Evolutionary conservation across 371 early-diverging fungal species (phyloP).

Genomic region (Mortierella sp.): DNA sequence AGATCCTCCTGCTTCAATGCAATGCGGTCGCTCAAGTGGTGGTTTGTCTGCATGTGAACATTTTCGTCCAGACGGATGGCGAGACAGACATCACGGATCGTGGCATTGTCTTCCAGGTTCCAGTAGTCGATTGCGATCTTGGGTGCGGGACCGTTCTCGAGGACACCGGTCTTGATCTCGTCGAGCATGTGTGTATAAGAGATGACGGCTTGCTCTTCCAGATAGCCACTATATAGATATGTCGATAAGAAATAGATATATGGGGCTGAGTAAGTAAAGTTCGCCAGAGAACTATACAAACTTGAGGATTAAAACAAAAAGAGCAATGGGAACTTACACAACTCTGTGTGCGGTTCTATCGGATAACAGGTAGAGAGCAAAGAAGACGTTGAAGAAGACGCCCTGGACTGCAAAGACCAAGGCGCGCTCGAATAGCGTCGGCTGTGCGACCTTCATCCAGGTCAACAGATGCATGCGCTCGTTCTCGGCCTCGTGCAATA

Average conservation of each 20-base stretch:
- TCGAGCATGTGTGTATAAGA: slow-evolving; percentile 92
- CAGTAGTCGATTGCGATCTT: slow-evolving; percentile 93
- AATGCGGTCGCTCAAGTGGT: slow-evolving; percentile 80
- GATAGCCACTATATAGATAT: slow-evolving; percentile 63
- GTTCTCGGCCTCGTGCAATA: slow-evolving; percentile 94
- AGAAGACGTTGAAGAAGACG: slow-evolving; percentile 92
- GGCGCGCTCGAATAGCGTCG: slow-evolving; percentile 71
- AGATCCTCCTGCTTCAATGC: slow-evolving; percentile 46
- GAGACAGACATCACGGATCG: slow-evolving; percentile 91
- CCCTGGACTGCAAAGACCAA: slow-evolving; percentile 83
- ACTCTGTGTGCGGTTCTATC: slow-evolving; percentile 91
- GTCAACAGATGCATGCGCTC: slow-evolving; percentile 90
- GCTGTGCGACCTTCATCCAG: slow-evolving; percentile 85
- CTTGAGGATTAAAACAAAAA: background rate
- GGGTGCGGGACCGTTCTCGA: slow-evolving; percentile 79
- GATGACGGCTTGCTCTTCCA: slow-evolving; percentile 94
- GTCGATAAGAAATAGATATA: background rate
- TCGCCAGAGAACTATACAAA: background rate
- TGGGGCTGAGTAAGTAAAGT: no score
- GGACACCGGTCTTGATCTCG: slow-evolving; percentile 86
- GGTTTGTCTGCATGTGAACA: slow-evolving; percentile 96
- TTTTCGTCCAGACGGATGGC: slow-evolving; percentile 98
- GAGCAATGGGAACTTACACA: slow-evolving; percentile 53
- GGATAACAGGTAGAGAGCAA: slow-evolving; percentile 83
- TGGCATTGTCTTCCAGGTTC: slow-evolving; percentile 85